These are phyloP conservation scores for Termitomyces sp. DNA, from an alignment of 768 basidiomycete genomes.

Conservation along the genomic window DNA sequence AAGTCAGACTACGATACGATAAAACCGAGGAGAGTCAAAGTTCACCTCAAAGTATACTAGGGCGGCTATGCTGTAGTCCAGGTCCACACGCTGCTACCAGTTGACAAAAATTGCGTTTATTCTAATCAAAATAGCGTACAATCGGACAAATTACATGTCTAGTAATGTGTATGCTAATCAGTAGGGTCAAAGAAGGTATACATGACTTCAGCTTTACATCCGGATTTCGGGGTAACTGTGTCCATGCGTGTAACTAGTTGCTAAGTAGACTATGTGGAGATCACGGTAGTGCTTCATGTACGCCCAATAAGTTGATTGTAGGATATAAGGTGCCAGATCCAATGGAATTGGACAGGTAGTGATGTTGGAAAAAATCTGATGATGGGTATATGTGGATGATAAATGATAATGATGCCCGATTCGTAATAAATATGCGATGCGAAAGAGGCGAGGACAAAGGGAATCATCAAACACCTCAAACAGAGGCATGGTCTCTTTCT, in stretches of 20 bases:
- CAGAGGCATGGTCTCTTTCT: not conserved
- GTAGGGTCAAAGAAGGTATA: too few species aligned
- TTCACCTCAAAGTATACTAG: too few species aligned
- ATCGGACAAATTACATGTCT: not conserved
- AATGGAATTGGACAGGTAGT: not conserved
- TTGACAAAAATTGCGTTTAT: not conserved
- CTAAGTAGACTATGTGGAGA: not conserved
- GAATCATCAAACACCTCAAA: not conserved
- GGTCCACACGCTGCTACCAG: too few species aligned
- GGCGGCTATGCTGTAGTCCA: too few species aligned
- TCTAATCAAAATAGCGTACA: not conserved
- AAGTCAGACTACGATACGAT: too few species aligned
- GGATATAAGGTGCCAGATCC: not conserved
- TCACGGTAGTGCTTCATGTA: not conserved
- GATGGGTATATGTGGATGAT: not conserved
- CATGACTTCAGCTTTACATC: too few species aligned
- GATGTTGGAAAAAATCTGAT: not conserved
- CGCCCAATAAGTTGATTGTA: not conserved
- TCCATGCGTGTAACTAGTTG: not conserved
- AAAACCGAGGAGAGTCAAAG: too few species aligned
- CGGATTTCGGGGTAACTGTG: too few species aligned
- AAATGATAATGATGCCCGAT: not conserved
- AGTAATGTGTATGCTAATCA: too few species aligned
- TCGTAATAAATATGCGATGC: not conserved
- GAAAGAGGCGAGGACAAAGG: not conserved